Conservation (phyloP, 345 rosid genomes). For the Gossypium mustelinum region DNA sequence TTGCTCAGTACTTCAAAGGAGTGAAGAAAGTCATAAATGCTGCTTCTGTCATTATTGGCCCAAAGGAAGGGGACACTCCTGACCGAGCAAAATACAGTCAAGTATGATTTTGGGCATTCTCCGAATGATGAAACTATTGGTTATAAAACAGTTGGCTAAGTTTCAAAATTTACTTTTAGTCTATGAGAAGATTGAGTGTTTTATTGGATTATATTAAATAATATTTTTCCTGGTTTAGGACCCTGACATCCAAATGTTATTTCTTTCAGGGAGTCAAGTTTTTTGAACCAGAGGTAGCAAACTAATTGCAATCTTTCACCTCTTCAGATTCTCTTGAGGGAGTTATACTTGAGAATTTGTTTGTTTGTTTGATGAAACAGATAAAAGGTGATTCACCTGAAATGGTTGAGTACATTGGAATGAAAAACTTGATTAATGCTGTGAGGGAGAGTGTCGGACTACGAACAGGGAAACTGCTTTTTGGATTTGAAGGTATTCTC, state of each 20-base stretch:
- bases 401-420: constrained; percentile 78
- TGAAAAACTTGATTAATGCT: constrained; percentile 83
- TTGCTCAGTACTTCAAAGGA: constrained; percentile 69
- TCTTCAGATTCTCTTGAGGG: constrained; percentile 12
- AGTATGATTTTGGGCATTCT: constrained; percentile 28
- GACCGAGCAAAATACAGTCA: constrained; percentile 92
- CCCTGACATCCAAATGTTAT: constrained; percentile 25
- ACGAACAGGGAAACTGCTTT: constrained; percentile 65
- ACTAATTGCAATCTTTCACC: constrained; percentile 18
- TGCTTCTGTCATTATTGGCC: constrained; percentile 88
- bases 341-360: constrained; percentile 10
- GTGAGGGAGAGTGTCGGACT: constrained; percentile 66
- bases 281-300: constrained; percentile 93
- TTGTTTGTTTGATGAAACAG: constrained; percentile 38
- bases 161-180: not conserved
- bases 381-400: constrained; percentile 96
- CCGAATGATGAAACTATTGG: not conserved
- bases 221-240: not conserved
- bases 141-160: constrained; percentile 7
- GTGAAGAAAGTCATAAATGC: constrained; percentile 84
- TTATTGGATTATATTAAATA: not conserved
- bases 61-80: constrained; percentile 98
- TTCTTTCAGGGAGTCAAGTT: constrained; percentile 81
- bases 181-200: not conserved
- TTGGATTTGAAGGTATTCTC: constrained; percentile 62